These are phyloP conservation scores for Epithele typhae DNA, from an alignment of 768 basidiomycete species.

Conservation along the genomic window DNA sequence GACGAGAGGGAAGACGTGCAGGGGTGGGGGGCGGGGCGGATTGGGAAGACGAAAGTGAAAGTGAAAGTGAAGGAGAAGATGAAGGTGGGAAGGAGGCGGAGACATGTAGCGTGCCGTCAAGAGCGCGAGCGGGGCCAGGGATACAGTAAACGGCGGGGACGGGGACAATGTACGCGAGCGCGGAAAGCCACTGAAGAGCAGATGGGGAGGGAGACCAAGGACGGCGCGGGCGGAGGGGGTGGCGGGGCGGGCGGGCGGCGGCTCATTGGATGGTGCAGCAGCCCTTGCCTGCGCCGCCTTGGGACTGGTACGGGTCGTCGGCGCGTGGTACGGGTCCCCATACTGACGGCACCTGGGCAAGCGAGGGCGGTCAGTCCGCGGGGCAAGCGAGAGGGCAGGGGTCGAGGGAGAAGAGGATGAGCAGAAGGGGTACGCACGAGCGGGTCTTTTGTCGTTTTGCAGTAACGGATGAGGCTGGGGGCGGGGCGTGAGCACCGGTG, in stretches of 20 bases:
- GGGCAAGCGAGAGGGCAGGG: background rate
- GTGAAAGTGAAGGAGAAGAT: conserved; percentile 1
- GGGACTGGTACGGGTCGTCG: conserved; percentile 91
- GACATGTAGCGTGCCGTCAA: background rate
- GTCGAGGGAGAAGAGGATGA: background rate
- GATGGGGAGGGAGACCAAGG: background rate
- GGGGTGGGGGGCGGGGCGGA: background rate
- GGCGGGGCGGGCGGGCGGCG: conserved; percentile 2
- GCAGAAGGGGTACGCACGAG: conserved; percentile 49
- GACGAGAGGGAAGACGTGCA: background rate
- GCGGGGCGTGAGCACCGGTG: background rate
- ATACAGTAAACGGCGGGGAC: background rate
- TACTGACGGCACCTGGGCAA: conserved; percentile 75
- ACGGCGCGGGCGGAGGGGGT: background rate
- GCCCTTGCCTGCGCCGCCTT: conserved; percentile 30
- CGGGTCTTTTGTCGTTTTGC: conserved; percentile 90
- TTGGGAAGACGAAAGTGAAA: background rate
- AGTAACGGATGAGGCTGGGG: conserved; percentile 84
- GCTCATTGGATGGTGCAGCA: conserved; percentile 28
- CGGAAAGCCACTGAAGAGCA: background rate
- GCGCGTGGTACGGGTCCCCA: conserved; percentile 90
- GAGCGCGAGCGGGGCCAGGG: background rate
- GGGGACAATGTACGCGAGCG: background rate
- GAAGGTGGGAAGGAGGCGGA: background rate
- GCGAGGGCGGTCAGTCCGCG: background rate